Base-by-base conservation (phyloP, 768 basidiomycete species). In the Russula sp. region DNA sequence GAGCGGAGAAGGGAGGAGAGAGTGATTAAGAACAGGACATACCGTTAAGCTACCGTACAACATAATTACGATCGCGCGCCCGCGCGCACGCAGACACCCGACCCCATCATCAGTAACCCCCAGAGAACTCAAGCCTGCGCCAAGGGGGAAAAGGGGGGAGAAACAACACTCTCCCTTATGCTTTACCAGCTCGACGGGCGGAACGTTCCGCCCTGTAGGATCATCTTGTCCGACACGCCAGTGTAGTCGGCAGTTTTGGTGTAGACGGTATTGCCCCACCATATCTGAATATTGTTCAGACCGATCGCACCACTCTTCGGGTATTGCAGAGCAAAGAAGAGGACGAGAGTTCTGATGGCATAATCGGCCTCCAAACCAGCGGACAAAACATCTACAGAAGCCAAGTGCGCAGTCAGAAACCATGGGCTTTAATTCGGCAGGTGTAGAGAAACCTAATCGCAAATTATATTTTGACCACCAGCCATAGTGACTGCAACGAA, bases 301-400 rank as follows among this genome's bases (percentile, higher is more conserved):
- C 85, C 88, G 65, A 89, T 86, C 14, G 73, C 73, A 2, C 87
- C 87, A 59, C 86, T 78, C 62, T 67, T 65, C 2, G 87, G 88
- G 68, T 82, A 88, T 72, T 89, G 83, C 18, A 88, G 76, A 45
- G 69, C 68, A 72, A 86, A 85, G 75, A 84, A 86, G 50, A 86
- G 79, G 55, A 83, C 37, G 35, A 88, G 79, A 88, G 79, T 74
- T 27, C 79, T 73, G 22, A 88, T 67, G 0, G 85, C 85, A 8
- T 88, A 75, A 20, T 87, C 87, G 13, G 86, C 80, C 66, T 88
- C 87, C 67, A 89, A 68, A 5, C 85, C 88, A 11, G 86, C 84
- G 11, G 87, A 88, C n/a, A 89, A 73, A 18, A 88, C 83, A 65
- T 87, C 78, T 79, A 3, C 4, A 22, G 10, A 27, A 27, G 8